Percentiles rank a stretch among this genome's conserved stretches.
Evolutionary conservation across 2,329 filamentous ascomycete species (phyloP).

Genomic region (Colletotrichum graminicola): DNA sequence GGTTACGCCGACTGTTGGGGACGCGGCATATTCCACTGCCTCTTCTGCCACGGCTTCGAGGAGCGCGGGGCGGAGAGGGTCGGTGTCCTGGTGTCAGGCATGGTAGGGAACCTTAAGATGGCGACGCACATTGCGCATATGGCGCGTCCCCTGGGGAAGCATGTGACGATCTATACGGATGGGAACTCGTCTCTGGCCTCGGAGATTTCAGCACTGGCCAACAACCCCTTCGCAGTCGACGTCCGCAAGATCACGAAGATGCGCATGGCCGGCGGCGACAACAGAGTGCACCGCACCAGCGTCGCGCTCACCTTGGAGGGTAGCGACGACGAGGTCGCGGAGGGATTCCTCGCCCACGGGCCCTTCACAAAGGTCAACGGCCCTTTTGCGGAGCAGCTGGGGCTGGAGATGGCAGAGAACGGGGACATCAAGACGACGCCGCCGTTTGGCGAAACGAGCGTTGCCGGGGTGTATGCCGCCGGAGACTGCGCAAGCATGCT

Average conservation of each 20-base stretch:
- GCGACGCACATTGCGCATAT: slow-evolving; percentile 57
- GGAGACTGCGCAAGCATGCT: slow-evolving; percentile 60
- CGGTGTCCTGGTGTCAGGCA: slow-evolving; percentile 60
- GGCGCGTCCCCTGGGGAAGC: slow-evolving; percentile 57
- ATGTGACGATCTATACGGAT: slow-evolving; percentile 66
- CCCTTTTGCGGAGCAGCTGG: slow-evolving; percentile 57
- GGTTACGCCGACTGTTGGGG: slow-evolving; percentile 70
- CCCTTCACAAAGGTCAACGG: slow-evolving; percentile 55
- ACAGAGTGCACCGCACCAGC: slow-evolving; percentile 2
- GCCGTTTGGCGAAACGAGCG: slow-evolving; percentile 63
- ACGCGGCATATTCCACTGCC: slow-evolving; percentile 67
- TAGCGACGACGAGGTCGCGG: slow-evolving; percentile 49
- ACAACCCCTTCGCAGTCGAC: slow-evolving; percentile 55
- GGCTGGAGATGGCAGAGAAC: slow-evolving; percentile 55
- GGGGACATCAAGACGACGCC: slow-evolving; percentile 58
- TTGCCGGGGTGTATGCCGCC: slow-evolving; percentile 65
- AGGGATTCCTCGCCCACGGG: slow-evolving; percentile 57
- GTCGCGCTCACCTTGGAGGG: slow-evolving; percentile 56
- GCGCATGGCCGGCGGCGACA: slow-evolving; percentile 44
- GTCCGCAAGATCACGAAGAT: slow-evolving; percentile 49
- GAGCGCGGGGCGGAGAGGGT: slow-evolving; percentile 61
- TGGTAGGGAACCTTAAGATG: slow-evolving; percentile 48
- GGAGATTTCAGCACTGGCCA: slow-evolving; percentile 47
- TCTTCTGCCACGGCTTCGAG: slow-evolving; percentile 72
- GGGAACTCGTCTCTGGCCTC: slow-evolving; percentile 52